Evolutionary conservation across 768 basidiomycete species (phyloP), one percentile per base, ranked within the genome.

Genomic region (Lentinus tigrinus): DNA sequence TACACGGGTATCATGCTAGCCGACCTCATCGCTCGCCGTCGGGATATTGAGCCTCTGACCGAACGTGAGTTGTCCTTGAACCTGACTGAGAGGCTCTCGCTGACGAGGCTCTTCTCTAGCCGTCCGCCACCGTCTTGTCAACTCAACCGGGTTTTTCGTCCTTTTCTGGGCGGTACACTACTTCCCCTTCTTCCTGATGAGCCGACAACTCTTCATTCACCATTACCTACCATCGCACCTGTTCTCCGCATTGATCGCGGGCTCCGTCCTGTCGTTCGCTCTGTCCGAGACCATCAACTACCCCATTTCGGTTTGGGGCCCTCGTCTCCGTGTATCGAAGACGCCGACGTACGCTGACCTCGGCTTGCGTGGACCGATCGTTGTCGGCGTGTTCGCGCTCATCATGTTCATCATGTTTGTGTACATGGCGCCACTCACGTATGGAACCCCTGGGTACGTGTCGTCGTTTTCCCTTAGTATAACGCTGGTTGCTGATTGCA

Each of bases 171-270:
- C 82, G 13, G 92, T 91, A 54, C 97, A 99, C 72, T 99, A 97
- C 76, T 77, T 89, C 68, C 97, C 97, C 6, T 99, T 98, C 83
- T 99, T 93, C 87, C 80, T 98, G 26, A 96, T 99, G 93, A 89
- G 82, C 68, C 91, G 97, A 38, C 97, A 99, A 68, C 81, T 95
- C 42, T 99, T 99, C 81, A 78, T 99, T 24, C 97, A 99, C 71
- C 95, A 97, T 72, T 99, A 99, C 72, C 87, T 99, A 3, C 96
- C 96, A 14, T 96, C 96, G 0, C 97, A 99, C 70, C 81, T 99
- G 40, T 88, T 91, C 13, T 95, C 93, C 14, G 89, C 94, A 13
- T 80, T 98, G 56, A 85, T 98, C 57, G 94, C 96, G 39, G 97
- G 97, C 42, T 83, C 93, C 5, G 89, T 97, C 17, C 78, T 98